Conservation (phyloP, 2,329 filamentous ascomycete genomes). For the Penicillium digitatum region DNA sequence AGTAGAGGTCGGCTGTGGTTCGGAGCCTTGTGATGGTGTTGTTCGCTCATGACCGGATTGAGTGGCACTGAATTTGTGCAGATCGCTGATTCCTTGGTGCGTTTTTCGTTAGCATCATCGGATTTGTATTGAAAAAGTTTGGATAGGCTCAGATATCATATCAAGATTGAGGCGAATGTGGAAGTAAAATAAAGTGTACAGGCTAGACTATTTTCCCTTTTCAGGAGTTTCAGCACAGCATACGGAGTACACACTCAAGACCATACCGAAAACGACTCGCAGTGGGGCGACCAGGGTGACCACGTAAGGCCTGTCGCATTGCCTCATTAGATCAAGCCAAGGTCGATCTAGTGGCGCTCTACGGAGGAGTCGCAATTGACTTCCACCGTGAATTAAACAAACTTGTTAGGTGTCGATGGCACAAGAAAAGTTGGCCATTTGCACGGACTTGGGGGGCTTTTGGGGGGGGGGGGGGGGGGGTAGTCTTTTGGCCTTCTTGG, state of each 20-base stretch:
- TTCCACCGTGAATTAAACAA: background rate
- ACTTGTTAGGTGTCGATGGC: background rate
- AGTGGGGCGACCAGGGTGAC: conserved; percentile 1
- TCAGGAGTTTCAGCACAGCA: conserved; percentile 5
- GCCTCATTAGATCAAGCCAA: conserved; percentile 2
- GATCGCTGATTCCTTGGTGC: background rate
- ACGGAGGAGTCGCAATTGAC: conserved; percentile 8
- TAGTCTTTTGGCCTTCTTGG: no score
- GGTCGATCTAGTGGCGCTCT: background rate
- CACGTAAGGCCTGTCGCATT: background rate
- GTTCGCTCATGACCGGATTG: conserved; percentile 1
- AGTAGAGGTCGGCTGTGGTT: conserved; percentile 7
- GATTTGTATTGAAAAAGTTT: background rate
- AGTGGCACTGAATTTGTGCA: background rate
- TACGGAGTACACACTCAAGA: no score
- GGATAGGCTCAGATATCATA: background rate
- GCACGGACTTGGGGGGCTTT: no score
- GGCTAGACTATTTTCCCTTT: background rate
- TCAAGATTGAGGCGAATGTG: background rate
- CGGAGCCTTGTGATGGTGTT: background rate
- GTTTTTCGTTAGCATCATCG: background rate
- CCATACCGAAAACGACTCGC: background rate
- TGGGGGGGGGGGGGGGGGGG: no score
- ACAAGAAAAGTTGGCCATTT: background rate
- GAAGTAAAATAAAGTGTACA: background rate